Evolutionary conservation across 495 filamentous ascomycete genomes (phyloP), one percentile per base, ranked within the genome.

Genomic region (Chaetomium tenue): DNA sequence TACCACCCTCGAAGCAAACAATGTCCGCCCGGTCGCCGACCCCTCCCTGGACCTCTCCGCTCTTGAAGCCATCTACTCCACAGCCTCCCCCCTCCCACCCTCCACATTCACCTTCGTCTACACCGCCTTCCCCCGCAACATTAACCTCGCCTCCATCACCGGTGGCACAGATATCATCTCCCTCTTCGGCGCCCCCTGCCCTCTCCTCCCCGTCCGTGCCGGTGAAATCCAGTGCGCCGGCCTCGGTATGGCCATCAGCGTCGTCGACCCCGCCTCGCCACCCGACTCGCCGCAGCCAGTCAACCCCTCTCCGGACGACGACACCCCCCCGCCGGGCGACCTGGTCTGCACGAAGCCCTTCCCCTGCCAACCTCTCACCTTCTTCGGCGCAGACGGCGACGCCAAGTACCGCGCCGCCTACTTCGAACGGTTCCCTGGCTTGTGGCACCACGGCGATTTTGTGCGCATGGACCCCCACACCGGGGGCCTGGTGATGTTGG

Each of bases 371-470:
- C 94, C 94, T 0, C 84, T 96, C 16, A 86, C 83, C 66, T 98
- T 98, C 78, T 97, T 89, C 84, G 91, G 91, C 16, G 70, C 78
- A 0, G 78, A 77, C 2, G 91, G 92, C n/a, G 79, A 82, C 13
- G 82, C 84, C 23, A 87, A 89, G 70, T 98, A 98, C 76, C 81
- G 81, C 50, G 86, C 84, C 57, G 90, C 86, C 68, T 98, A 98
- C 75, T 98, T 98, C 68, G 90, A 93, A 61, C 83, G 84, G 15
- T 97, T 97, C 69, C 75, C 72, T 11, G 71, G 73, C 2, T 77
- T 96, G 26, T 98, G 93, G 94, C 92, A 96, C 74, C 94, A 98
- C 72, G 94, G 94, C 3, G 94, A 98, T 72, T 97, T 96, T 70
- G 84, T 97, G 16, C 84, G 88, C 26, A 80, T 97, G 67, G 87